Percentiles rank a stretch among this genome's conserved stretches.
Evolutionary conservation across 805 yeast genomes (phyloP).

Genomic region (Saccharomycopsis oosterbeekiorum): DNA sequence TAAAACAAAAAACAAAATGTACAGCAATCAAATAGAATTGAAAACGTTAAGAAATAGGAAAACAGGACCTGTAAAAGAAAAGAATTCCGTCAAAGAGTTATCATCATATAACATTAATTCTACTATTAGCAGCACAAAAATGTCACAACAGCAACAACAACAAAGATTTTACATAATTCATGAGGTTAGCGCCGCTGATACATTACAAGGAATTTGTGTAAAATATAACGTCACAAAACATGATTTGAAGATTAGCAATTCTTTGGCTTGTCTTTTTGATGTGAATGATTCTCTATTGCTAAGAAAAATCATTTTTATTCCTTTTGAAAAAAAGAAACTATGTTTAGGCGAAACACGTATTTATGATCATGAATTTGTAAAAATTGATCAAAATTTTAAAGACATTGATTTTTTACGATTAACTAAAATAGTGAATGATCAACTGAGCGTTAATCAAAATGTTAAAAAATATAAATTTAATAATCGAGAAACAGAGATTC

Average conservation of each 20-base stretch:
- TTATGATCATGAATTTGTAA: not conserved
- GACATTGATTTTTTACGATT: not conserved
- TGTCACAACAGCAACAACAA: not conserved
- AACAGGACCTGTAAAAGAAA: not conserved
- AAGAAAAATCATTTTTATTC: not conserved
- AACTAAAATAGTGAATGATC: not conserved
- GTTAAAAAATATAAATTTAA: not conserved
- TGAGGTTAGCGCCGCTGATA: not conserved
- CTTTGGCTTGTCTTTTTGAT: not conserved
- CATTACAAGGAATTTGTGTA: not conserved
- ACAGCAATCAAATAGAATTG: not conserved
- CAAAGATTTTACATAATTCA: not conserved
- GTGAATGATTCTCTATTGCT: not conserved
- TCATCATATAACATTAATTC: not conserved
- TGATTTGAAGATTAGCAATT: not conserved
- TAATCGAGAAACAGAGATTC: not conserved
- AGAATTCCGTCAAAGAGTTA: not conserved
- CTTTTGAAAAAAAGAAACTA: not conserved
- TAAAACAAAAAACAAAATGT: not conserved
- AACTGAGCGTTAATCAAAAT: not conserved
- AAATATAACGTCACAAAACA: not conserved
- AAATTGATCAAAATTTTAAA: not conserved
- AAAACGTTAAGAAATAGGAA: not conserved
- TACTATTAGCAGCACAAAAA: not conserved
- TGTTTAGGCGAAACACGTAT: not conserved